These are phyloP conservation scores for Diplosphaera chodatii DNA, from an alignment of 139 green algal genomes.

Conservation along the genomic window DNA sequence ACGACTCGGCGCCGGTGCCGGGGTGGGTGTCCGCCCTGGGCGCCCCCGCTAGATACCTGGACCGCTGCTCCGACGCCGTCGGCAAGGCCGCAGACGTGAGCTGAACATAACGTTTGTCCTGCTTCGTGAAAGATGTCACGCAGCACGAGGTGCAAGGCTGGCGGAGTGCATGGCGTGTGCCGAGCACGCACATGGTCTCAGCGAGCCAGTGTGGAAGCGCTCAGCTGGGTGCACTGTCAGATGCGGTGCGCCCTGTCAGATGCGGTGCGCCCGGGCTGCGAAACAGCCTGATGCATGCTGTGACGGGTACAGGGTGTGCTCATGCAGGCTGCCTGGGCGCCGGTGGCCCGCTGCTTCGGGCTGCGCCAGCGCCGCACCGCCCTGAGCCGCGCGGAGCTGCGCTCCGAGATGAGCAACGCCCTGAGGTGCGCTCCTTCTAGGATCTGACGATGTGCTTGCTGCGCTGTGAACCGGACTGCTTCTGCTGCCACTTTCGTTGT, in stretches of 20 bases:
- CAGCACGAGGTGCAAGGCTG: background rate
- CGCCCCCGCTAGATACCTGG: conserved; percentile 1
- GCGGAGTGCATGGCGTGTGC: background rate
- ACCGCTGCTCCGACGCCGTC: background rate
- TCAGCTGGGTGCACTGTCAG: no score
- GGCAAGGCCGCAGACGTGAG: background rate
- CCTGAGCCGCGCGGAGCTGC: background rate
- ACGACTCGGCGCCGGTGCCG: background rate
- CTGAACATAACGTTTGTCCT: background rate
- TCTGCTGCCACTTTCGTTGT: no score
- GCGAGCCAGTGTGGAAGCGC: no score
- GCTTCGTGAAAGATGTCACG: background rate
- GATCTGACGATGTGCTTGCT: no score
- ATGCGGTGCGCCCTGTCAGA: no score
- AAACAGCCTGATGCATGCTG: no score
- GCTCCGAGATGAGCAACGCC: background rate
- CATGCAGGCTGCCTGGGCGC: background rate
- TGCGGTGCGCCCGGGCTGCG: no score
- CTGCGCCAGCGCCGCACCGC: background rate
- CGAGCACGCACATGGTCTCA: no score
- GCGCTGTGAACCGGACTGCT: no score
- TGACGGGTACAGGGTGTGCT: background rate
- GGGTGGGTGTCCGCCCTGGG: conserved; percentile 9
- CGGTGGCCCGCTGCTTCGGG: background rate
- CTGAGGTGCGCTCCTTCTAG: no score